Base-by-base conservation (phyloP, 805 yeast species). In the Saccharomycopsis sp. region DNA sequence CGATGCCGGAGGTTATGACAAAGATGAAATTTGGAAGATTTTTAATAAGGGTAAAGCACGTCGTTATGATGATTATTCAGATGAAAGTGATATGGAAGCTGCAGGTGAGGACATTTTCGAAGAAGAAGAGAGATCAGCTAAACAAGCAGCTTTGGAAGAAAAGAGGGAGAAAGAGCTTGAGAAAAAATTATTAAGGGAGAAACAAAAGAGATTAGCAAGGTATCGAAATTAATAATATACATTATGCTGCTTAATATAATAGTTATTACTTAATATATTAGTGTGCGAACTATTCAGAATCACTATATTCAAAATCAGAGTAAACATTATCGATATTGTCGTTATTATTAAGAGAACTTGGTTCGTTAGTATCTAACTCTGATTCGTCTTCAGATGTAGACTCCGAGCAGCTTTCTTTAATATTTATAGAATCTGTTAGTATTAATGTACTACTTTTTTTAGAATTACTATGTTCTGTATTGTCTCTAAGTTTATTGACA, bases 21-120 rank as follows among this genome's bases (percentile, higher is more conserved):
- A 9, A 32, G 87, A 82, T 48, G 95, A 87, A 57, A 88, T 89
- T 35, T 86, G 96, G 96, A 73, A 77, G 15, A 70, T 89, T 59
- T 82, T 88, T 58, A 79, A 76, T 53, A 67, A 72, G 43, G 85
- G 87, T 3, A 68, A 67, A 44, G 65, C 69, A 40, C 63, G 85
- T 34, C 51, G 63, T 1, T 59, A 66, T 32, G 55, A 63, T 21
- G 59, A 60, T 28, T 63, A 67, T 38, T 66, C 68, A 39, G 75
- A 71, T 41, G 72, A 67, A 40, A 65, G 66, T 19, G 86, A 84
- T 52, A 89, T 92, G 96, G 97, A 89, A 55, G 96, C 96, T 2
- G 80, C 92, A 1, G 96, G 96, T 21, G 78, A 78, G 21, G 96
- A 89, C 48, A 75, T 92, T 19, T 62, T 86, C 31, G 83, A 74